phyloP scores from a whole-genome alignment of 371 early-diverging fungal genomes.

The Chytridium lagenaria region DNA sequence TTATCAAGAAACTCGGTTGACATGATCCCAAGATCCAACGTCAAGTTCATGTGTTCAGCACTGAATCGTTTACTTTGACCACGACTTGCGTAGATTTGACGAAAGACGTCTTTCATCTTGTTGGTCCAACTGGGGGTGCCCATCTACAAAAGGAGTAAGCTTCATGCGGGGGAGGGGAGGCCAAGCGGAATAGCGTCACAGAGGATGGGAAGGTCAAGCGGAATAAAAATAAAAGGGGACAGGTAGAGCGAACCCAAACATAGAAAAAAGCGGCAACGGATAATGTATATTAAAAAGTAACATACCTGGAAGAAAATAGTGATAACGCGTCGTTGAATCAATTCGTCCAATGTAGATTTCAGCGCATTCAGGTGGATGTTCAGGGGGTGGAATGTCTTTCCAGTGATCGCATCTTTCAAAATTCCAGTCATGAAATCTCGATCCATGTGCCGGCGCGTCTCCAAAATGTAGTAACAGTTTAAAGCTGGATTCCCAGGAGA shows the following conservation, averaged over 20 bases:
- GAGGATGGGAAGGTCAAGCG: too few species aligned
- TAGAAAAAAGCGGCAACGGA: too few species aligned
- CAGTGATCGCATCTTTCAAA: constrained; percentile 16
- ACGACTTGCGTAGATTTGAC: constrained; percentile 9
- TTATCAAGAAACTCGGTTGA: constrained; percentile 19
- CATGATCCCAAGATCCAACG: not conserved
- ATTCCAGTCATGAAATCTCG: constrained; percentile 13
- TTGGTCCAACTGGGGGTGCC: constrained; percentile 13
- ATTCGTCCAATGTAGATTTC: constrained; percentile 10
- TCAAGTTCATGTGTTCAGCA: not conserved
- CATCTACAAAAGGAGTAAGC: too few species aligned
- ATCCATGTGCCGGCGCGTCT: constrained; percentile 14
- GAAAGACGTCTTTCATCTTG: constrained; percentile 17
- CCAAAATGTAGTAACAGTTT: constrained; percentile 11
- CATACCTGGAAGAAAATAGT: constrained; percentile 14
- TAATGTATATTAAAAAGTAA: too few species aligned
- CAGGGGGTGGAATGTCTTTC: constrained; percentile 1
- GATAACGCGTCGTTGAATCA: constrained; percentile 1
- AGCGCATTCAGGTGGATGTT: constrained; percentile 12
- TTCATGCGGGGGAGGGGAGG: too few species aligned
- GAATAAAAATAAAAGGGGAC: too few species aligned
- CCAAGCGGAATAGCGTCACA: too few species aligned
- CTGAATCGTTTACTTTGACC: not conserved
- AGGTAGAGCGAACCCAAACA: too few species aligned
- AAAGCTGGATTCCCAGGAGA: not conserved